Evolutionary conservation across 768 basidiomycete genomes (phyloP), one percentile per base, ranked within the genome.

Genomic region (Auricularia heimuer): DNA sequence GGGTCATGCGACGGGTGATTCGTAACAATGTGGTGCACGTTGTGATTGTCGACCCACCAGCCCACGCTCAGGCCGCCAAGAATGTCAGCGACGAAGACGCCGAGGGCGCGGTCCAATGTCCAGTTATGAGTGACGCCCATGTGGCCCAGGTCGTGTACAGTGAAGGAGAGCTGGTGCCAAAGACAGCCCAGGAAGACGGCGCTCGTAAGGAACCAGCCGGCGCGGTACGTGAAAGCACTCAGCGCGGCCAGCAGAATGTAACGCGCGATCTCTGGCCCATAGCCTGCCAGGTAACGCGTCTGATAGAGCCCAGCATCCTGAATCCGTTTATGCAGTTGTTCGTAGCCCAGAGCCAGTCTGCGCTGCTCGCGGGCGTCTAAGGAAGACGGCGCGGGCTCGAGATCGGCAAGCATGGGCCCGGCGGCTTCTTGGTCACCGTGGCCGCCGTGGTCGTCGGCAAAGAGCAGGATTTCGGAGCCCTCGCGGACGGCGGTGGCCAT

Each of bases 1-100:
- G 90, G 90, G 72, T 92, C 90, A 72, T 99, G 97, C 58, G 94
- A 88, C 4, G 94, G 94, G 68, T 98, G 93, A 72, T 98, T 98
- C n/a, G 96, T 90, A 63, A 98, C 92, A 62, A 98, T 80, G 77
- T 98, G 95, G 78, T 98, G 95, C 60, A 95, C 86, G 70, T 98
- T 97, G 73, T 99, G 97, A 73, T 90, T 92, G 90, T 92, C 68
- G 39, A 62, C 11, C 42, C 51, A 99, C 97, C 97, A 99, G 47
- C 94, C 92, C 29, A 97, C 82, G 73, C 94, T 97, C 63, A 99
- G 78, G 3, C 97, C 97, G 33, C 97, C 97, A 60, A 94, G 79
- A 71, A 88, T 92, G 73, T 94, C 84, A 0, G 96, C 91, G 56
- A 98, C 78, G 37, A 87, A 72, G 45, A 88, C 95, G 12, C 85